A percentile compares a stretch with the other conserved stretches of the same genome.
Conservation (phyloP, 108 stramenopile genomes). For the Nitzschia putrida region DNA sequence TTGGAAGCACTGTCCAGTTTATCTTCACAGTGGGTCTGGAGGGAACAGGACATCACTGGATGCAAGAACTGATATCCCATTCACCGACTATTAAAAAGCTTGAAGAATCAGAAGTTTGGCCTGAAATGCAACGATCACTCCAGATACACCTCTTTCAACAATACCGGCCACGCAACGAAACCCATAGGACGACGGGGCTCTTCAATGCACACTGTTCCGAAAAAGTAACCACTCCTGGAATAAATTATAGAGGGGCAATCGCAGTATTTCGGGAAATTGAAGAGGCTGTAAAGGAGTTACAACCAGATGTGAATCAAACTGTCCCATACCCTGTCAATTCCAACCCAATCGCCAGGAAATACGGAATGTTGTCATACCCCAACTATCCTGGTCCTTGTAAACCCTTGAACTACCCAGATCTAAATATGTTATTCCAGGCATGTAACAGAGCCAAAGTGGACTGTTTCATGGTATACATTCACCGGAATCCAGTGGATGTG, state of each 20-base stretch:
- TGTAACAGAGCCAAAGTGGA: slow-evolving; percentile 25
- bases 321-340: slow-evolving; percentile 1
- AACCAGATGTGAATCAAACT: neutral
- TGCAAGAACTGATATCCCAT: neutral
- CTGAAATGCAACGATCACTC: neutral
- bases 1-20: slow-evolving; percentile 12
- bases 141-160: neutral
- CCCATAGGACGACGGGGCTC: neutral
- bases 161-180: neutral
- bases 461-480: slow-evolving; percentile 18
- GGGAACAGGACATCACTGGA: slow-evolving; percentile 30
- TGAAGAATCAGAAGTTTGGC: neutral
- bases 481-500: slow-evolving; percentile 17
- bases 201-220: slow-evolving; percentile 12
- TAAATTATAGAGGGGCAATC: neutral
- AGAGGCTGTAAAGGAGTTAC: neutral
- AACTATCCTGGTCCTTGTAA: slow-evolving; percentile 17
- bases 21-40: slow-evolving; percentile 26
- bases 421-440: slow-evolving; percentile 21
- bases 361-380: slow-evolving; percentile 25
- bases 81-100: neutral
- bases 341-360: neutral
- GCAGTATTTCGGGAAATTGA: neutral
- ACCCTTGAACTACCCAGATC: slow-evolving; percentile 24
- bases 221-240: neutral